These are phyloP conservation scores for Populus hybrid DNA, from an alignment of 441 rosid genomes.

Conservation along the genomic window DNA sequence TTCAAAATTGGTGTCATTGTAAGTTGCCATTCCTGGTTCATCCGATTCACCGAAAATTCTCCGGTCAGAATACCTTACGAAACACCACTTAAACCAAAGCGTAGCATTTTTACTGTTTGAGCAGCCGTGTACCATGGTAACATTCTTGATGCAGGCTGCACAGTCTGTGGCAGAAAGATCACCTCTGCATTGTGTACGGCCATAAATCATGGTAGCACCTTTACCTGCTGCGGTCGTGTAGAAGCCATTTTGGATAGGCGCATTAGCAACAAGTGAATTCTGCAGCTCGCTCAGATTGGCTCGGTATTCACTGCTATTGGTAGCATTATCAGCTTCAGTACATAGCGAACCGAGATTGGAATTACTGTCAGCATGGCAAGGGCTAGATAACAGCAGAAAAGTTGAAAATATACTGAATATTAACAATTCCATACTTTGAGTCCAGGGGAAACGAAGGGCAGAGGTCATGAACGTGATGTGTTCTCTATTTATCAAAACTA, in stretches of 20 bases:
- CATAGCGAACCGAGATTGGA: not conserved
- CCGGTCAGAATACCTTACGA: slow-evolving; percentile 30
- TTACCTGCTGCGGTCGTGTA: slow-evolving; percentile 16
- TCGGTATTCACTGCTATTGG: not conserved
- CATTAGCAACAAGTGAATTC: not conserved
- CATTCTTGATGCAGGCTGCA: slow-evolving; percentile 26
- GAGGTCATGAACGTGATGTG: no score
- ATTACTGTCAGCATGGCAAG: slow-evolving; percentile 3
- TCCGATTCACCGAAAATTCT: slow-evolving; percentile 36
- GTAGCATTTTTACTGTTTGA: slow-evolving; percentile 20
- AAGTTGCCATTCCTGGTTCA: slow-evolving; percentile 20
- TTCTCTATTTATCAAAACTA: no score
- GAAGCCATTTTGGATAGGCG: slow-evolving; percentile 23
- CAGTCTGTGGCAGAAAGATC: slow-evolving; percentile 27
- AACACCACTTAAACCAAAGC: slow-evolving; percentile 38
- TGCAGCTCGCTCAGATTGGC: not conserved
- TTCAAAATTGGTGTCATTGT: slow-evolving; percentile 34
- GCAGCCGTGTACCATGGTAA: slow-evolving; percentile 17
- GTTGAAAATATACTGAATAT: slow-evolving; percentile 6
- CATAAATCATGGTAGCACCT: slow-evolving; percentile 25
- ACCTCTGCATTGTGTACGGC: slow-evolving; percentile 36
- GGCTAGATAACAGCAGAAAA: slow-evolving; percentile 10
- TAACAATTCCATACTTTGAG: no score
- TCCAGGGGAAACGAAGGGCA: slow-evolving; percentile 5
- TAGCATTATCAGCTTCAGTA: not conserved